Percentiles rank a stretch among this genome's conserved stretches.
phyloP scores from a whole-genome alignment of 2,329 filamentous ascomycete species.

The Ceratocystis alfenasii region DNA sequence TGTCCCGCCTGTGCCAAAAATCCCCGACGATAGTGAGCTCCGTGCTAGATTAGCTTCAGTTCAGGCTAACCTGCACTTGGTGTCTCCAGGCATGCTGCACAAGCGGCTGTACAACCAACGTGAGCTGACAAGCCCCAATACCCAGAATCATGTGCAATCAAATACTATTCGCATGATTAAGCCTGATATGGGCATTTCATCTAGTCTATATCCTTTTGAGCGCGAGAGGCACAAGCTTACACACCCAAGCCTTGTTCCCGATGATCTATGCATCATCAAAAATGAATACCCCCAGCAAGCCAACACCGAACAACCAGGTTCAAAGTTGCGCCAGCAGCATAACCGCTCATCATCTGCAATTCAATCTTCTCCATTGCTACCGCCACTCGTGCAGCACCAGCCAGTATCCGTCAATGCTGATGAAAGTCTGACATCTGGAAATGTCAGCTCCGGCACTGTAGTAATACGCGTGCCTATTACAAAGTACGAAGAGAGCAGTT shows the following conservation, averaged over 20 bases:
- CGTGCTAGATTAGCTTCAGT: neutral
- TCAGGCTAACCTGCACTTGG: neutral
- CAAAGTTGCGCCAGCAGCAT: neutral
- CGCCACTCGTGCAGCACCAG: neutral
- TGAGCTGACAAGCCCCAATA: neutral
- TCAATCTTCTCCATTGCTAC: neutral
- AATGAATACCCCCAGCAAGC: neutral
- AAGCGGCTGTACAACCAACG: constrained; percentile 8
- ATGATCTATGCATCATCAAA: constrained; percentile 17
- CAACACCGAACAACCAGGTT: neutral
- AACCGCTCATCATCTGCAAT: neutral
- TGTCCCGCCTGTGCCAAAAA: constrained; percentile 11
- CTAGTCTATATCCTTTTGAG: neutral
- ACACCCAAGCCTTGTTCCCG: constrained; percentile 14
- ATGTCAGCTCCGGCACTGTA: constrained; percentile 2
- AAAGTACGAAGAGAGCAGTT: constrained; percentile 1
- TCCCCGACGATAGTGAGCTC: neutral
- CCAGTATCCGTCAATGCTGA: neutral
- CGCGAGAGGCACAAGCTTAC: constrained; percentile 11
- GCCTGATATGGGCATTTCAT: neutral
- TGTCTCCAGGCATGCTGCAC: neutral
- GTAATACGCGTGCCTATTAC: constrained; percentile 9
- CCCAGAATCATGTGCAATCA: neutral
- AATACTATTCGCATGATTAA: constrained; percentile 13
- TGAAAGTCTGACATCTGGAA: neutral